These are phyloP conservation scores for Sporothrix pseudoabietina DNA, from an alignment of 2,329 filamentous ascomycete species.

Conservation along the genomic window DNA sequence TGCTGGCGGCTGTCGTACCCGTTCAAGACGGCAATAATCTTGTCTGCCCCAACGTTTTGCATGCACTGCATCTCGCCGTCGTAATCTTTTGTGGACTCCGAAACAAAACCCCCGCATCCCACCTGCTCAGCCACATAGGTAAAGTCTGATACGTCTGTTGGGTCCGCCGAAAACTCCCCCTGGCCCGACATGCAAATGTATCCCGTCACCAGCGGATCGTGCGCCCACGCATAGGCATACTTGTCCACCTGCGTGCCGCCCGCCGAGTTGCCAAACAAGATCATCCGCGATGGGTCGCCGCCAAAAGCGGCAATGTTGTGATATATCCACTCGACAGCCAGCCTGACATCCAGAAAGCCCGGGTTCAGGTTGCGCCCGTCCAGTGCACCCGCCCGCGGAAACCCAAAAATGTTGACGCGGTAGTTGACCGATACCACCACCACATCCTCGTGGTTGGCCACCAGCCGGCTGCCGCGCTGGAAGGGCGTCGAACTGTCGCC, in stretches of 20 bases:
- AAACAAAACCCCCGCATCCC: not conserved
- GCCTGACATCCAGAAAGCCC: conserved; percentile 53
- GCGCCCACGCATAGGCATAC: conserved; percentile 5
- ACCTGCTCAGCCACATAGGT: conserved; percentile 10
- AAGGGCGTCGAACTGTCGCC: conserved; percentile 39
- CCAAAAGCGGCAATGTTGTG: conserved; percentile 49
- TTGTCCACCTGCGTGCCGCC: conserved; percentile 20
- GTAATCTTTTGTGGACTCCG: not conserved
- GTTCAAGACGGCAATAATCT: conserved; percentile 15
- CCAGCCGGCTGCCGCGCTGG: conserved; percentile 48
- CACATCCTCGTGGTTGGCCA: conserved; percentile 46
- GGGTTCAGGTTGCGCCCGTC: conserved; percentile 43
- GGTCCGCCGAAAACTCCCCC: conserved; percentile 19
- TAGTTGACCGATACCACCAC: conserved; percentile 53
- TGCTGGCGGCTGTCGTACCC: not conserved
- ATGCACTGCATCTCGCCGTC: conserved; percentile 10
- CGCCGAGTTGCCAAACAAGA: conserved; percentile 11
- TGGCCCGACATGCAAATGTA: conserved; percentile 20
- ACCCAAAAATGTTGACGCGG: conserved; percentile 48
- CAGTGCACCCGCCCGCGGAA: conserved; percentile 41
- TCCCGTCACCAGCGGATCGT: conserved; percentile 17
- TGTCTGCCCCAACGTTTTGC: not conserved
- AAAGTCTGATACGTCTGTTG: conserved; percentile 8
- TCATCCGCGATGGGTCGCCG: conserved; percentile 32
- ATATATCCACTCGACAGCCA: conserved; percentile 52